Conservation (phyloP, 2,329 filamentous ascomycete species). For the Scytalidium sp. region DNA sequence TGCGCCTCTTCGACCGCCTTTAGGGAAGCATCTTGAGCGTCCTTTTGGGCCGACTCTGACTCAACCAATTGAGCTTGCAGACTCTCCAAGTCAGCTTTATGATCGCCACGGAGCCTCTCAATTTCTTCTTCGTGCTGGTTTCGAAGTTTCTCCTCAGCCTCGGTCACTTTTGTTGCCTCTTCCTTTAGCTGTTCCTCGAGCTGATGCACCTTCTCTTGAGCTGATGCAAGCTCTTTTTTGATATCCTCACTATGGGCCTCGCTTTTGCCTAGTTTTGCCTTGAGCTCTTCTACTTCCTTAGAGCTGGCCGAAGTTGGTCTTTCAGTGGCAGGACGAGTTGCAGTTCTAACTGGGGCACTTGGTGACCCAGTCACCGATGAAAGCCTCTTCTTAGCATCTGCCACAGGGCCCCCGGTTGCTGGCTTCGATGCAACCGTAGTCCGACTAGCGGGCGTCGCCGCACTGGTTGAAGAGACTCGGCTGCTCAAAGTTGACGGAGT, state of each 20-base stretch:
- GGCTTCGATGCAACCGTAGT: conserved; percentile 31
- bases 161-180: conserved; percentile 33
- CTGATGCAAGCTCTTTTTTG: conserved; percentile 52
- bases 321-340: conserved; percentile 36
- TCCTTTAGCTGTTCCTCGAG: conserved; percentile 49
- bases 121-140: conserved; percentile 45
- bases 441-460: conserved; percentile 29
- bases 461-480: conserved; percentile 17
- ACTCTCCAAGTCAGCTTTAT: conserved; percentile 19
- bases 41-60: conserved; percentile 16
- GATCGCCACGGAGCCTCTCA: conserved; percentile 44
- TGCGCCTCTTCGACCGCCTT: conserved; percentile 28
- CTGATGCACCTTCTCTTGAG: conserved; percentile 52
- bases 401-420: conserved; percentile 32
- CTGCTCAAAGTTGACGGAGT: conserved; percentile 22
- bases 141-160: conserved; percentile 37
- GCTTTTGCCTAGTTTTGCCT: conserved; percentile 54
- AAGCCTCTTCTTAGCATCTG: conserved; percentile 55
- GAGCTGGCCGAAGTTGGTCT: conserved; percentile 37
- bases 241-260: conserved; percentile 56
- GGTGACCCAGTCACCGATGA: conserved; percentile 44
- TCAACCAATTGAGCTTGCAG: conserved; percentile 24
- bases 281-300: conserved; percentile 59
- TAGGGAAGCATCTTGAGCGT: conserved; percentile 21
- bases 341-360: conserved; percentile 33